phyloP scores from a whole-genome alignment of 1,284 basidiomycete species.

The Sanghuangporus weigelae region DNA sequence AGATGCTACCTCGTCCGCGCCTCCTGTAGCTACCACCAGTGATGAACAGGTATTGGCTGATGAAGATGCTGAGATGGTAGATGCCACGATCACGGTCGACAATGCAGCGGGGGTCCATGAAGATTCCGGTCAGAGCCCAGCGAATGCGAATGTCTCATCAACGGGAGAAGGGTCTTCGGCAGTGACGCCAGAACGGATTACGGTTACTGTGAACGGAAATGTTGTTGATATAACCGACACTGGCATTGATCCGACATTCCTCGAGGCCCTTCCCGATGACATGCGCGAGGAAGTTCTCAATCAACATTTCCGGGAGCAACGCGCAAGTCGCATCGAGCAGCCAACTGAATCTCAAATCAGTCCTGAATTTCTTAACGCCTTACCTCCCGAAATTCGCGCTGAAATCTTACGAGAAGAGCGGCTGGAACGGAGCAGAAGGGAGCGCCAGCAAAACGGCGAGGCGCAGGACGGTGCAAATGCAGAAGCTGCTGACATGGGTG shows the following conservation, averaged over 20 bases:
- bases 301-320: conserved; percentile 92
- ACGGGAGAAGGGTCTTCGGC: conserved; percentile 29
- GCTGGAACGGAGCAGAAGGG: conserved; percentile 68
- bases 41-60: conserved; percentile 7
- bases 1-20: conserved; percentile 20
- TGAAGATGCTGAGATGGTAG: conserved; percentile 20
- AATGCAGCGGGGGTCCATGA: conserved; percentile 18
- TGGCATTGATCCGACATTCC: conserved; percentile 96
- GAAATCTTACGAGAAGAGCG: conserved; percentile 96
- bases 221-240: conserved; percentile 98
- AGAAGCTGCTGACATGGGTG: conserved; percentile 70
- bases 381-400: conserved; percentile 93
- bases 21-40: background rate
- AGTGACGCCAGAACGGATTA: conserved; percentile 51
- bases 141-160: background rate
- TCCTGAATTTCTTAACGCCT: conserved; percentile 91
- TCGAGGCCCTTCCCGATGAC: conserved; percentile 96
- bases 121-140: conserved; percentile 17
- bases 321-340: conserved; percentile 66
- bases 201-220: conserved; percentile 86
- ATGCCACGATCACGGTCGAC: conserved; percentile 11
- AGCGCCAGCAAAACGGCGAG: conserved; percentile 40
- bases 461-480: conserved; percentile 23
- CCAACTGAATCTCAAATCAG: conserved; percentile 86
- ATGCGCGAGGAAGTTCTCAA: conserved; percentile 98